These are phyloP conservation scores for Podila minutissima DNA, from an alignment of 192 early-diverging fungal species.

Conservation along the genomic window DNA sequence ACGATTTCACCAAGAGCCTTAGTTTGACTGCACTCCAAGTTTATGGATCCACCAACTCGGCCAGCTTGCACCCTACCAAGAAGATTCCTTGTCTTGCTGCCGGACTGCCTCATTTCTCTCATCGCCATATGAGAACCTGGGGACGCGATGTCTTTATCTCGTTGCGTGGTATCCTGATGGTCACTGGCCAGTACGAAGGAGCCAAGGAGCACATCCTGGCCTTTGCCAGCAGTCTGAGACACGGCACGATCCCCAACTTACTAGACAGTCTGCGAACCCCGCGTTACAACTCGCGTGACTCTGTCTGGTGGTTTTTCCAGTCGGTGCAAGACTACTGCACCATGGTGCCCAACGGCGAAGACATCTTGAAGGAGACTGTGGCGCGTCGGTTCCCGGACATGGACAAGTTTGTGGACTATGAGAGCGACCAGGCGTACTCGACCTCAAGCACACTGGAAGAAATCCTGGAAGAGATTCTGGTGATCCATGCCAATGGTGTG, in stretches of 20 bases:
- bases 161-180: slow-evolving; percentile 83
- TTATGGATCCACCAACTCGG: slow-evolving; percentile 82
- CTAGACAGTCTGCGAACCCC: slow-evolving; percentile 87
- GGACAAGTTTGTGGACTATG: slow-evolving; percentile 74
- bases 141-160: slow-evolving; percentile 98
- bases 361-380: slow-evolving; percentile 76
- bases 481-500: slow-evolving; percentile 90
- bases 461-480: slow-evolving; percentile 91
- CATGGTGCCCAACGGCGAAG: slow-evolving; percentile 76
- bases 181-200: slow-evolving; percentile 84
- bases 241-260: slow-evolving; percentile 97
- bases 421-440: slow-evolving; percentile 73
- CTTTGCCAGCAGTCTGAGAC: slow-evolving; percentile 91
- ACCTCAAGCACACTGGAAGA: slow-evolving; percentile 79
- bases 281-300: slow-evolving; percentile 96
- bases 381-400: slow-evolving; percentile 84
- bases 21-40: slow-evolving; percentile 88
- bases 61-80: slow-evolving; percentile 78
- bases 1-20: slow-evolving; percentile 75
- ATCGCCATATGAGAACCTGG: slow-evolving; percentile 95
- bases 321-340: slow-evolving; percentile 90
- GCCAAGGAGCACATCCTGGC: slow-evolving; percentile 88
- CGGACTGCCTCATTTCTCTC: slow-evolving; percentile 95
- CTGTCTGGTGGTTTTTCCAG: slow-evolving; percentile 96
- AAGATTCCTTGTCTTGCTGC: slow-evolving; percentile 81